These are phyloP conservation scores for Saururus chinensis DNA, from an alignment of 164 flowering plant genomes.

Conservation along the genomic window DNA sequence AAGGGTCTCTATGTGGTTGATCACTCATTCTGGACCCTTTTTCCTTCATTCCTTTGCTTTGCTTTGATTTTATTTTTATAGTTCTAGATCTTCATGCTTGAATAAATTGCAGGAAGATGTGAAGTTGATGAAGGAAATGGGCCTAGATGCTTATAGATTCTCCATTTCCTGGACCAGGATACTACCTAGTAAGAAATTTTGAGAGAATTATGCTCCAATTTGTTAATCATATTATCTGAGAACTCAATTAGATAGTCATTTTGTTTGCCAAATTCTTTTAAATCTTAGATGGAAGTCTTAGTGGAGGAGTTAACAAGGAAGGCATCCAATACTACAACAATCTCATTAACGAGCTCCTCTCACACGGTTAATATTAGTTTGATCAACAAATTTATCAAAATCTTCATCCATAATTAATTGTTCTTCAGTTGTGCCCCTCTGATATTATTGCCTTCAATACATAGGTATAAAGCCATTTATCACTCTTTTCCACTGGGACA, in stretches of 20 bases:
- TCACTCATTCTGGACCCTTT: neutral
- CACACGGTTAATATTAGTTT: slow-evolving; percentile 9
- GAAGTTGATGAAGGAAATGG: slow-evolving; percentile 35
- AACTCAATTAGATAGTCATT: neutral
- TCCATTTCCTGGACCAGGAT: slow-evolving; percentile 78
- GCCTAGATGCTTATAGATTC: slow-evolving; percentile 54
- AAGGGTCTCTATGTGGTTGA: too few species aligned
- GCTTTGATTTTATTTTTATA: neutral
- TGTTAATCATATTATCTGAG: too few species aligned
- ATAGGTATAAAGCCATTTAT: slow-evolving; percentile 49
- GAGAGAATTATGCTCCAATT: too few species aligned
- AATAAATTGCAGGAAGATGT: slow-evolving; percentile 49
- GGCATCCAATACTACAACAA: slow-evolving; percentile 29
- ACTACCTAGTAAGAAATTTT: slow-evolving; percentile 43
- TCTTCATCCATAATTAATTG: neutral
- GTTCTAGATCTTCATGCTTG: neutral
- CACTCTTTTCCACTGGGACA: slow-evolving; percentile 62
- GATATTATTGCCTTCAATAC: neutral
- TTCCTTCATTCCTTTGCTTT: neutral
- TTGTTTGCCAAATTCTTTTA: neutral
- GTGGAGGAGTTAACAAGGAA: slow-evolving; percentile 19
- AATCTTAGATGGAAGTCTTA: slow-evolving; percentile 16
- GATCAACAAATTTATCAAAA: neutral
- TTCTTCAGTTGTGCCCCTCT: neutral
- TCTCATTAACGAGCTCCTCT: slow-evolving; percentile 25